Conservation (phyloP, 1,284 basidiomycete genomes). For the Malassezia nana region DNA sequence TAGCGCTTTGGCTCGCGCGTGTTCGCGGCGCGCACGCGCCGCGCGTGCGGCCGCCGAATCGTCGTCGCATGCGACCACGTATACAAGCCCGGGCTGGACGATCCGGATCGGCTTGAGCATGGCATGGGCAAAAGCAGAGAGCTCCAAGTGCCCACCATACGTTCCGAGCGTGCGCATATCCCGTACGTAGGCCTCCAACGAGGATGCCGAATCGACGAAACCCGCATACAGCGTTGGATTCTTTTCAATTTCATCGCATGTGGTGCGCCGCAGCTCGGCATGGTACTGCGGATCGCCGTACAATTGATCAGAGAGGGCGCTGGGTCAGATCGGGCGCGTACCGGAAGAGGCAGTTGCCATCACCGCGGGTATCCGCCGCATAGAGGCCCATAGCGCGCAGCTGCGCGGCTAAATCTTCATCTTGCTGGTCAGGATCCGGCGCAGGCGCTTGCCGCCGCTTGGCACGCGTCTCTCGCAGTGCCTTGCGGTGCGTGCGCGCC, state of each 20-base stretch:
- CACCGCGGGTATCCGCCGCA: slow-evolving; percentile 43
- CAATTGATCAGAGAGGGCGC: slow-evolving; percentile 55
- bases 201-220: slow-evolving; percentile 74
- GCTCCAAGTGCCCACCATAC: slow-evolving; percentile 80
- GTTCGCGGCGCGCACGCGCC: slow-evolving; percentile 22
- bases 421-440: slow-evolving; percentile 33
- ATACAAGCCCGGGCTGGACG: slow-evolving; percentile 63
- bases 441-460: not conserved
- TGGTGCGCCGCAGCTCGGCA: slow-evolving; percentile 59
- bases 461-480: not conserved
- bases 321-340: slow-evolving; percentile 14
- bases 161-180: slow-evolving; percentile 56
- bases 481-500: slow-evolving; percentile 8
- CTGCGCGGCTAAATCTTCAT: slow-evolving; percentile 36
- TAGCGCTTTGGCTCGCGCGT: slow-evolving; percentile 10
- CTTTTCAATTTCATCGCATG: slow-evolving; percentile 66
- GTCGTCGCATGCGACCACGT: slow-evolving; percentile 47
- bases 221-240: slow-evolving; percentile 67
- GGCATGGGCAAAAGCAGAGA: slow-evolving; percentile 78
- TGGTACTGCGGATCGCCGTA: slow-evolving; percentile 67
- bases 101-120: slow-evolving; percentile 71
- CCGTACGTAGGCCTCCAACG: slow-evolving; percentile 40
- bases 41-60: slow-evolving; percentile 36
- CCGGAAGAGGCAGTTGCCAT: slow-evolving; percentile 46
- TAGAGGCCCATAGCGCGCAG: slow-evolving; percentile 41